These are phyloP conservation scores for Leccinum olivaceopallidum DNA, from an alignment of 768 basidiomycete species.

Conservation along the genomic window DNA sequence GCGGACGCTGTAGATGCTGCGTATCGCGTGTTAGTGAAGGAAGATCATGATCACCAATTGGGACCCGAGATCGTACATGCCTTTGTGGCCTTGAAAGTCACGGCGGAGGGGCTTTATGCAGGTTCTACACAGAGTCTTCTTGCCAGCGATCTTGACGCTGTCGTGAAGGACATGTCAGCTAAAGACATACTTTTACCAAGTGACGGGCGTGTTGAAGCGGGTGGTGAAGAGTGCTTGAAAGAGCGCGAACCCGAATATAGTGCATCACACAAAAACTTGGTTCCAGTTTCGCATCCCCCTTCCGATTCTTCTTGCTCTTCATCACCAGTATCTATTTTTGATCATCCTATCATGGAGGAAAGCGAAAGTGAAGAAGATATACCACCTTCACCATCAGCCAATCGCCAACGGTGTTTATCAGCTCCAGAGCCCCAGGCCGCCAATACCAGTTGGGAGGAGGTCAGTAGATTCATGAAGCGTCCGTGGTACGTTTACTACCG, in stretches of 20 bases:
- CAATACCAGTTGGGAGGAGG: too few relatives aligned
- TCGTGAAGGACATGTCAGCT: constrained; percentile 20
- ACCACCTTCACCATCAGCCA: constrained; percentile 10
- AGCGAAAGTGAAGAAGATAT: constrained; percentile 11
- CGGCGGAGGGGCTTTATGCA: constrained; percentile 31
- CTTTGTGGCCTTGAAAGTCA: constrained; percentile 32
- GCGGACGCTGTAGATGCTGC: constrained; percentile 30
- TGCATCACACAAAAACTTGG: too few relatives aligned
- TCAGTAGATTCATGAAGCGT: too few relatives aligned
- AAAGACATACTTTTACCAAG: too few relatives aligned
- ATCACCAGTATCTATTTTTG: constrained; percentile 10
- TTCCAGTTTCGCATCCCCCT: background rate
- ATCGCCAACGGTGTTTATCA: constrained; percentile 18
- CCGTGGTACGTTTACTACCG: too few relatives aligned
- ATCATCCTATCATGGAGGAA: constrained; percentile 8
- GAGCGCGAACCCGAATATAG: too few relatives aligned
- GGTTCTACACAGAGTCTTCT: constrained; percentile 30
- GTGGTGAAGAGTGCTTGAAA: too few relatives aligned
- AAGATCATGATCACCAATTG: constrained; percentile 12
- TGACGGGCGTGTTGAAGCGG: too few relatives aligned
- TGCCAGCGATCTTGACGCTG: constrained; percentile 29
- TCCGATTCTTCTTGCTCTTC: background rate
- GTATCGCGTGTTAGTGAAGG: constrained; percentile 18
- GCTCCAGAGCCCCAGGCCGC: too few relatives aligned
- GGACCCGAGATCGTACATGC: constrained; percentile 12